A percentile compares a stretch with the other conserved stretches of the same genome.
phyloP scores from a whole-genome alignment of 1,284 basidiomycete species.

The Rhodotorula sp. region DNA sequence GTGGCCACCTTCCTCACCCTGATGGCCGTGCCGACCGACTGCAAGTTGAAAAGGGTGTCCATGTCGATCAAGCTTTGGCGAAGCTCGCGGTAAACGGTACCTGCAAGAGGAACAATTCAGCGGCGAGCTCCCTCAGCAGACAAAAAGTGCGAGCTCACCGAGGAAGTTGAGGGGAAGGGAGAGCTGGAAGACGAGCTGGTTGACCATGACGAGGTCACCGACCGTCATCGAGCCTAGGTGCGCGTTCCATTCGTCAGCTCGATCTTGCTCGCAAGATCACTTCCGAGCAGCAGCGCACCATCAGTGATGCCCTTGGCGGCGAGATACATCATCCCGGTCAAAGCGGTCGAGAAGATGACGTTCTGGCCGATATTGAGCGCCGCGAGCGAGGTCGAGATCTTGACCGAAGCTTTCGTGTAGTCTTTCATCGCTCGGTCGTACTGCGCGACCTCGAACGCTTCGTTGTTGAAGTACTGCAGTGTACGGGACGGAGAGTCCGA shows the following conservation, averaged over 20 bases:
- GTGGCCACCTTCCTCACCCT: conserved; percentile 53
- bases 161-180: conserved; percentile 95
- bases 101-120: conserved; percentile 4
- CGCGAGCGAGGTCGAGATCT: conserved; percentile 91
- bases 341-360: conserved; percentile 85
- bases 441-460: conserved; percentile 81
- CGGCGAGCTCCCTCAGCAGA: too few relatives aligned
- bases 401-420: conserved; percentile 89
- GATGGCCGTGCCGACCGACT: conserved; percentile 73
- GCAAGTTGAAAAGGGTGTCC: conserved; percentile 91
- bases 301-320: conserved; percentile 91
- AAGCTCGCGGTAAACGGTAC: conserved; percentile 90
- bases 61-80: conserved; percentile 93
- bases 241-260: conserved; percentile 44
- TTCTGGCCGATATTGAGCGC: conserved; percentile 95
- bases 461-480: conserved; percentile 91
- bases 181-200: conserved; percentile 97
- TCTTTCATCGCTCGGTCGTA: conserved; percentile 84
- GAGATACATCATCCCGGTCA: conserved; percentile 94
- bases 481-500: neutral
- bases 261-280: neutral
- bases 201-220: conserved; percentile 97
- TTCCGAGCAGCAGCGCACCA: conserved; percentile 2
- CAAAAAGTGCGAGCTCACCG: conserved; percentile 52
- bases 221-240: conserved; percentile 84